Conservation (phyloP, 2,329 filamentous ascomycete genomes). For the Penicillium sp. region DNA sequence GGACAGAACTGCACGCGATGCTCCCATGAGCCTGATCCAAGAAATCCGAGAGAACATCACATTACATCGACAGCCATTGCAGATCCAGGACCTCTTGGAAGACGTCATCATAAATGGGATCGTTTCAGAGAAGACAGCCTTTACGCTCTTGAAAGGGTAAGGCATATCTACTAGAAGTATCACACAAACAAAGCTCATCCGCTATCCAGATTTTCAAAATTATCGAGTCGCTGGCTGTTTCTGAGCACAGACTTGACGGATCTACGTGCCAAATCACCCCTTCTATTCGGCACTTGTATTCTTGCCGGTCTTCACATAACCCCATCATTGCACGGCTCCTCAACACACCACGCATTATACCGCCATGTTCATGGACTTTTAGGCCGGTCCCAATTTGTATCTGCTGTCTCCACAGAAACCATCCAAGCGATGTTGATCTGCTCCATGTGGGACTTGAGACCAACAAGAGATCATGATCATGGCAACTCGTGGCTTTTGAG, state of each 20-base stretch:
- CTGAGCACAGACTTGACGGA: constrained; percentile 6
- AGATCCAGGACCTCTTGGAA: constrained; percentile 1
- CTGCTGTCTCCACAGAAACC: constrained; percentile 7
- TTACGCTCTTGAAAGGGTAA: constrained; percentile 11
- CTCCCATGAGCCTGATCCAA: constrained; percentile 18
- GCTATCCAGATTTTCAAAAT: constrained; percentile 7
- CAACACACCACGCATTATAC: constrained; percentile 12
- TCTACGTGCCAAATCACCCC: constrained; percentile 7
- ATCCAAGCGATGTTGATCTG: constrained; percentile 17
- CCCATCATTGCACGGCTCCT: constrained; percentile 8
- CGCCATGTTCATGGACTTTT: constrained; percentile 9
- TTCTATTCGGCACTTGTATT: constrained; percentile 15
- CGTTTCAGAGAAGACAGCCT: constrained; percentile 6
- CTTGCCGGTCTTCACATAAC: constrained; percentile 13
- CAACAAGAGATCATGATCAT: constrained; percentile 13
- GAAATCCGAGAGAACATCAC: constrained; percentile 16
- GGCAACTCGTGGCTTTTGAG: constrained; percentile 16
- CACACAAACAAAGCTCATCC: neutral
- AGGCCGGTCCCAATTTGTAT: constrained; percentile 7
- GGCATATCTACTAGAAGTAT: neutral
- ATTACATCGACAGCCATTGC: constrained; percentile 3
- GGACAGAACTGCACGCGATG: constrained; percentile 15
- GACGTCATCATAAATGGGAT: constrained; percentile 10
- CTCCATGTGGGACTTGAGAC: constrained; percentile 17
- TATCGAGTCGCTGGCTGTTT: constrained; percentile 17